Evolutionary conservation across 2,329 filamentous ascomycete genomes (phyloP).

Genomic region (Aspergillus pseudonomiae): DNA sequence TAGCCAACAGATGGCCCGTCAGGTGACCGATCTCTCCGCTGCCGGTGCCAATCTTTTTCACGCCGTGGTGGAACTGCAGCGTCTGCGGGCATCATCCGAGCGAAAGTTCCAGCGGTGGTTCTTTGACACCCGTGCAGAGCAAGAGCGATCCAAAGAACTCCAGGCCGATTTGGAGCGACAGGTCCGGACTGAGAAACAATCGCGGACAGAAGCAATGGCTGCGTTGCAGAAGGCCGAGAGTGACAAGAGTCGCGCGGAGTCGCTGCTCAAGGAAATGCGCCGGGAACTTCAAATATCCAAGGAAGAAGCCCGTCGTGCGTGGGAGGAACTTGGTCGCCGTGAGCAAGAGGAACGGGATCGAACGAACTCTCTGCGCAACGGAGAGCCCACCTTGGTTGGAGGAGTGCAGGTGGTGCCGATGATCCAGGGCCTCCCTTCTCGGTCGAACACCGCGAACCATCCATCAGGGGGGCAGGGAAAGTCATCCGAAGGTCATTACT

Average conservation of each 20-base stretch:
- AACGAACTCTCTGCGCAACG: constrained; percentile 80
- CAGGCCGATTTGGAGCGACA: constrained; percentile 77
- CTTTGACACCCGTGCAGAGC: constrained; percentile 86
- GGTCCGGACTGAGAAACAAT: constrained; percentile 73
- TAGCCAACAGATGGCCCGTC: constrained; percentile 83
- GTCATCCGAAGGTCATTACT: constrained; percentile 50
- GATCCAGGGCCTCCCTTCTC: constrained; percentile 69
- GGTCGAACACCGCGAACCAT: constrained; percentile 52
- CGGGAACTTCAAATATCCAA: constrained; percentile 93
- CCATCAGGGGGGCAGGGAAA: constrained; percentile 41
- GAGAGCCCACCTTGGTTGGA: constrained; percentile 84
- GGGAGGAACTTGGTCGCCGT: constrained; percentile 92
- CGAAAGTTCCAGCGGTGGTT: constrained; percentile 99
- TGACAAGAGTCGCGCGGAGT: constrained; percentile 71
- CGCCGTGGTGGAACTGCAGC: constrained; percentile 92
- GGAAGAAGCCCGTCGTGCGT: constrained; percentile 90
- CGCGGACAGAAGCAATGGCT: constrained; percentile 67
- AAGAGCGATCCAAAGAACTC: constrained; percentile 81
- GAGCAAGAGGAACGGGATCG: constrained; percentile 92
- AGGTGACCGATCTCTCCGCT: constrained; percentile 95
- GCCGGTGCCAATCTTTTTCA: constrained; percentile 97
- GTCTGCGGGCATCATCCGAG: constrained; percentile 90
- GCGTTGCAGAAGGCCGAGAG: constrained; percentile 68
- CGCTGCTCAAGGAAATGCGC: constrained; percentile 84
- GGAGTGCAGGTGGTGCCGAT: constrained; percentile 96